These are phyloP conservation scores for Saitozyma podzolica DNA, from an alignment of 768 basidiomycete species.

Conservation along the genomic window DNA sequence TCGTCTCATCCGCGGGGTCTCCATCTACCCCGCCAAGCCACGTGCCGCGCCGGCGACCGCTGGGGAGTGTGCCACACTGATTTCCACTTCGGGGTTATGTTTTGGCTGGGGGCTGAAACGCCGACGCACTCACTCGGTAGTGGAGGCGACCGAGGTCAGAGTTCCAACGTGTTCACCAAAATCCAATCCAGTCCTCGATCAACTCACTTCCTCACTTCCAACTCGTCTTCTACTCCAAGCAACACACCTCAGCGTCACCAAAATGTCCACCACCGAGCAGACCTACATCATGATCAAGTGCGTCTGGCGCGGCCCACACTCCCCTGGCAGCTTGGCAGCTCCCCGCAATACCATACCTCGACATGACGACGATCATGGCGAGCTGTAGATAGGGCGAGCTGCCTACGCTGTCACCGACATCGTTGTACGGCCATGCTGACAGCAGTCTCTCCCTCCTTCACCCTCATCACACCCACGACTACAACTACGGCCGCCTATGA, in stretches of 20 bases:
- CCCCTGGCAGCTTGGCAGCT: conserved; percentile 1
- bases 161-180: background rate
- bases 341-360: too few relatives aligned
- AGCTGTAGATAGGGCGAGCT: too few relatives aligned
- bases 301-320: conserved; percentile 12
- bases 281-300: conserved; percentile 99
- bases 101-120: background rate
- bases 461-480: too few relatives aligned
- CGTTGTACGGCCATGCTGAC: too few relatives aligned
- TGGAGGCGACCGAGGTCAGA: background rate
- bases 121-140: background rate
- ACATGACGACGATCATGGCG: too few relatives aligned
- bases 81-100: background rate
- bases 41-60: too few relatives aligned
- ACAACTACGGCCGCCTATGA: too few relatives aligned
- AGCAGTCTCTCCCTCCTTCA: too few relatives aligned
- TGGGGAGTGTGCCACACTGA: too few relatives aligned
- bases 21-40: too few relatives aligned
- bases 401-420: too few relatives aligned
- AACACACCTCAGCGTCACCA: conserved; percentile 12
- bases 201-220: background rate
- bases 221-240: background rate
- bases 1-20: too few relatives aligned
- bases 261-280: conserved; percentile 75
- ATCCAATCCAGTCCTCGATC: background rate